A percentile compares a stretch with the other conserved stretches of the same genome.
phyloP scores from a whole-genome alignment of 331 rosid species.

The Quercus phellos region DNA sequence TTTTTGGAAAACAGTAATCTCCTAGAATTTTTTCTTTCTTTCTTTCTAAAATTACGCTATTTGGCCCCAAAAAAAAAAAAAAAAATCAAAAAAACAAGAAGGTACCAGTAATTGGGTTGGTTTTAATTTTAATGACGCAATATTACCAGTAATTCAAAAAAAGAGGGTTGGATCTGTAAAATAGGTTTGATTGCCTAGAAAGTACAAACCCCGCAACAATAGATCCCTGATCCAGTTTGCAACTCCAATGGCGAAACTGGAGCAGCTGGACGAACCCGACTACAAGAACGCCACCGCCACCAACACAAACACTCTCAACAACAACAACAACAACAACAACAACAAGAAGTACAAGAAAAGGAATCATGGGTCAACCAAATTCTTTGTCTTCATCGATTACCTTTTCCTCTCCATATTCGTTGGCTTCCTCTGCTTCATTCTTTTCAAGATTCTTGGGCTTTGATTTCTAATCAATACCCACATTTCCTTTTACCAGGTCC shows the following conservation, averaged over 20 bases:
- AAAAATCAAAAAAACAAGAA: not conserved
- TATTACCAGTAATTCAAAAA: not conserved
- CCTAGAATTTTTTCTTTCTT: no score
- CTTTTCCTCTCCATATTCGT: conserved; percentile 51
- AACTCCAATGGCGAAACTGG: conserved; percentile 48
- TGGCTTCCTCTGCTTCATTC: conserved; percentile 52
- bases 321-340: no score
- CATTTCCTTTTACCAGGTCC: conserved; percentile 29
- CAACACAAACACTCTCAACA: not conserved
- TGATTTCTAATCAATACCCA: conserved; percentile 22
- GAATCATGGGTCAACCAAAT: conserved; percentile 53
- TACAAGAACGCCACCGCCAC: not conserved
- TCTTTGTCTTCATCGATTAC: conserved; percentile 62
- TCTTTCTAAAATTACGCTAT: no score
- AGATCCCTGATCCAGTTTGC: not conserved
- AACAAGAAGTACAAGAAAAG: conserved; percentile 22
- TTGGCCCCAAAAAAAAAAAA: no score
- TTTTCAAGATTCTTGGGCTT: conserved; percentile 45
- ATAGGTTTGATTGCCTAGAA: not conserved
- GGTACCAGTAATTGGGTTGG: not conserved
- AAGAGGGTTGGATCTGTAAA: conserved; percentile 10
- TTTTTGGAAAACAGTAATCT: no score
- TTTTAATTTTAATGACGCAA: not conserved
- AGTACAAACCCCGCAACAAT: not conserved
- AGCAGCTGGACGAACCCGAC: conserved; percentile 34